phyloP scores from a whole-genome alignment of 2,329 filamentous ascomycete species.

The Fusarium sp. region DNA sequence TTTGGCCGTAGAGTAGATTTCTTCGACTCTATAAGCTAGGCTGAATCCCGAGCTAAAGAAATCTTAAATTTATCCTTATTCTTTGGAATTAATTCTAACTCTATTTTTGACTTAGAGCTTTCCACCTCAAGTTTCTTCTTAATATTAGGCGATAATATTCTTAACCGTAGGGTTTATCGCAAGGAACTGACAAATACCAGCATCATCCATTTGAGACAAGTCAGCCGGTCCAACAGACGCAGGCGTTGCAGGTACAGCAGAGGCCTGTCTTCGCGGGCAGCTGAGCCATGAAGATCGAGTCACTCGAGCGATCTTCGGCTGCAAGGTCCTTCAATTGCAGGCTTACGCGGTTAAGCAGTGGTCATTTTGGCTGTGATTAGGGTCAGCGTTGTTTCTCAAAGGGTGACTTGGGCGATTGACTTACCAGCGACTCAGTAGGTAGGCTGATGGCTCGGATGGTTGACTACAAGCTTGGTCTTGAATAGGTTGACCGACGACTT shows the following conservation, averaged over 20 bases:
- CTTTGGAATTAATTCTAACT: conserved; percentile 64
- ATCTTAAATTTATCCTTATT: conserved; percentile 70
- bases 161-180: conserved; percentile 70
- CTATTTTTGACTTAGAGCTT: conserved; percentile 71
- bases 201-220: conserved; percentile 66
- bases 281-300: too few relatives aligned
- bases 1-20: conserved; percentile 71
- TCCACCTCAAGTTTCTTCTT: conserved; percentile 79
- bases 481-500: too few relatives aligned
- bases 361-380: too few relatives aligned
- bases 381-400: too few relatives aligned
- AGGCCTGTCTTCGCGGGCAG: conserved; percentile 58
- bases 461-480: too few relatives aligned
- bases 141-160: conserved; percentile 73
- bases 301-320: too few relatives aligned
- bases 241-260: conserved; percentile 55
- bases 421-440: too few relatives aligned
- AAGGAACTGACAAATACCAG: conserved; percentile 70
- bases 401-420: too few relatives aligned
- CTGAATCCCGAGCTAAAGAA: conserved; percentile 70
- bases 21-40: conserved; percentile 80
- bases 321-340: too few relatives aligned
- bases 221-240: conserved; percentile 56
- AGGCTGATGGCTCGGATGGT: too few relatives aligned
- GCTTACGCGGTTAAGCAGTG: too few relatives aligned